Conservation (phyloP, 2,329 filamentous ascomycete genomes). For the Pseudocercospora pini-densiflorae region DNA sequence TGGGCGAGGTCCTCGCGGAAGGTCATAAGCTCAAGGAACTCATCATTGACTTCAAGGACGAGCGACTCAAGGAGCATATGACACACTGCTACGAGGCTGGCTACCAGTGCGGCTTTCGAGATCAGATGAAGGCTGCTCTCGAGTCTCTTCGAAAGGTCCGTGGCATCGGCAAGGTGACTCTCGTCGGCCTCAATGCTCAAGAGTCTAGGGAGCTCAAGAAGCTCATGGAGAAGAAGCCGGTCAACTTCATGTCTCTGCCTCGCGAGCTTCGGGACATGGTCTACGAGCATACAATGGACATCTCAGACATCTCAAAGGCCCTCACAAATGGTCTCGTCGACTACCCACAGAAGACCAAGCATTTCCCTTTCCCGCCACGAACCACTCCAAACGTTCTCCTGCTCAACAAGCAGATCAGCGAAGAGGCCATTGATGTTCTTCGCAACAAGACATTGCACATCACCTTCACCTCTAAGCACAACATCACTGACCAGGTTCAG, state of each 20-base stretch:
- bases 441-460: constrained; percentile 37
- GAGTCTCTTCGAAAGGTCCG: constrained; percentile 26
- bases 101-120: constrained; percentile 36
- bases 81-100: constrained; percentile 27
- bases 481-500: constrained; percentile 8
- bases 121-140: constrained; percentile 28
- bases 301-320: constrained; percentile 28
- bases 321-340: constrained; percentile 24
- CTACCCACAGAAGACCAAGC: constrained; percentile 23
- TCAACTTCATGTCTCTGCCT: constrained; percentile 32
- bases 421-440: constrained; percentile 38
- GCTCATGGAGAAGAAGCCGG: constrained; percentile 28
- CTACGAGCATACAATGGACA: constrained; percentile 33
- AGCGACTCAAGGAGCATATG: constrained; percentile 32
- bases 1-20: constrained; percentile 30
- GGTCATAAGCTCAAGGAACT: constrained; percentile 38
- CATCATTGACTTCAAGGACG: constrained; percentile 32
- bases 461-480: constrained; percentile 22
- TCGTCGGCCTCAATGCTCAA: constrained; percentile 30
- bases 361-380: constrained; percentile 15
- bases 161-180: constrained; percentile 30
- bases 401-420: constrained; percentile 41
- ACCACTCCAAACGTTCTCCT: constrained; percentile 41
- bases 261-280: constrained; percentile 36
- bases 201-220: constrained; percentile 31